A percentile compares a stretch with the other conserved stretches of the same genome.
phyloP scores from a whole-genome alignment of 2,329 filamentous ascomycete genomes.

The Scytalidium lignicola region DNA sequence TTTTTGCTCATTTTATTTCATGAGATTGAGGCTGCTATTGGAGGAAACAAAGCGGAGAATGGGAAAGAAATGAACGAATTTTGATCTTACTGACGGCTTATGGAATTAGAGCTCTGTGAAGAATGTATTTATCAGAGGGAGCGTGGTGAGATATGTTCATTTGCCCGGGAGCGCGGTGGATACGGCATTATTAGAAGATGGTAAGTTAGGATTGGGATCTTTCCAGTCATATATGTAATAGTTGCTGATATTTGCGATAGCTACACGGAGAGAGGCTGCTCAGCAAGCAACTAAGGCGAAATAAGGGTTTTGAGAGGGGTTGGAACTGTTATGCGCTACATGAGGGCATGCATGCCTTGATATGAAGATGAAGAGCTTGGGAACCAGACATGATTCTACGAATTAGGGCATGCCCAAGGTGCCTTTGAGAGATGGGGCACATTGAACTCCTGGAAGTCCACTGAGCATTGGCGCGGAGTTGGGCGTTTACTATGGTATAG shows the following conservation, averaged over 20 bases:
- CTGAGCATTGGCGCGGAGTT: neutral
- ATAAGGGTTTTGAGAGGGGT: constrained; percentile 24
- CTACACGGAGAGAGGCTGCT: constrained; percentile 37
- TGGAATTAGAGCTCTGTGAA: constrained; percentile 58
- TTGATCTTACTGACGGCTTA: neutral
- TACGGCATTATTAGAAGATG: constrained; percentile 66
- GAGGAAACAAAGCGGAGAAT: neutral
- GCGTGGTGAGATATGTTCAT: constrained; percentile 70
- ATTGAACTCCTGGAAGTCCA: neutral
- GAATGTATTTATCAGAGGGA: constrained; percentile 72
- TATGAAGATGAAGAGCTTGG: too few relatives aligned
- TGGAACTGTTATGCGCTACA: too few relatives aligned
- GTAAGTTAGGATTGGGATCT: constrained; percentile 32
- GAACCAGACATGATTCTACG: neutral
- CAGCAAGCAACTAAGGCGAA: constrained; percentile 44
- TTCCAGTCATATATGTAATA: neutral
- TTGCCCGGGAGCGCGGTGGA: constrained; percentile 63
- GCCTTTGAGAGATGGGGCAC: neutral
- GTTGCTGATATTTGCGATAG: constrained; percentile 13
- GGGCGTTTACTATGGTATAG: neutral
- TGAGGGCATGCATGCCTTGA: too few relatives aligned
- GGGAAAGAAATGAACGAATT: neutral
- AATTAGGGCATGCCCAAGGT: neutral
- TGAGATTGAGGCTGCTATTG: neutral
- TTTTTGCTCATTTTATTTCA: neutral